phyloP scores from a whole-genome alignment of 257 asterid species.

The Salvia hispanica region DNA sequence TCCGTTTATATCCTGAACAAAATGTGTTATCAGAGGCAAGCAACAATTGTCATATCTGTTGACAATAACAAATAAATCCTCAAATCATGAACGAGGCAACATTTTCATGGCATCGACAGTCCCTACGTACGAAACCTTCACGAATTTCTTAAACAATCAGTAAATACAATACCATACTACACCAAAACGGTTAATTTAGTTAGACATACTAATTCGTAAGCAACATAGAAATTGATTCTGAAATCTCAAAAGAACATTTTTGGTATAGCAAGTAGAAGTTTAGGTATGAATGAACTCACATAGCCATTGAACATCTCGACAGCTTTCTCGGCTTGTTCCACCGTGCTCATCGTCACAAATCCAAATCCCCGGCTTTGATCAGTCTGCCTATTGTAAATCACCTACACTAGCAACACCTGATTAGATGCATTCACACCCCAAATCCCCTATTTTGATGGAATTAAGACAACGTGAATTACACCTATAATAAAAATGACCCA shows the following conservation, averaged over 20 bases:
- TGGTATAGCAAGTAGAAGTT: neutral
- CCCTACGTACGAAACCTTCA: too few relatives aligned
- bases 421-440: constrained; percentile 1
- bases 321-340: constrained; percentile 88
- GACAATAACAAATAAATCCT: neutral
- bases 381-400: constrained; percentile 78
- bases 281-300: constrained; percentile 44
- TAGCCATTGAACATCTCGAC: constrained; percentile 64
- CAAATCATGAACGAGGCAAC: neutral
- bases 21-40: too few relatives aligned
- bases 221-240: too few relatives aligned
- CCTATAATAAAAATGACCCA: neutral
- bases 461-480: neutral
- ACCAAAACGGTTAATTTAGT: too few relatives aligned
- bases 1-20: constrained; percentile 63
- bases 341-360: constrained; percentile 81
- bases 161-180: too few relatives aligned
- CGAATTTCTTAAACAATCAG: too few relatives aligned
- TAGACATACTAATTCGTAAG: too few relatives aligned
- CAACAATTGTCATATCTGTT: neutral
- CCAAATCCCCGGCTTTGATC: constrained; percentile 91
- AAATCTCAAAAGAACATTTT: too few relatives aligned
- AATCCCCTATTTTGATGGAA: neutral
- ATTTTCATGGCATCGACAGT: too few relatives aligned
- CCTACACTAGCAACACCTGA: constrained; percentile 45